Base-by-base conservation (phyloP, 352 stramenopile species). In the Saprolegnia diclina region DNA sequence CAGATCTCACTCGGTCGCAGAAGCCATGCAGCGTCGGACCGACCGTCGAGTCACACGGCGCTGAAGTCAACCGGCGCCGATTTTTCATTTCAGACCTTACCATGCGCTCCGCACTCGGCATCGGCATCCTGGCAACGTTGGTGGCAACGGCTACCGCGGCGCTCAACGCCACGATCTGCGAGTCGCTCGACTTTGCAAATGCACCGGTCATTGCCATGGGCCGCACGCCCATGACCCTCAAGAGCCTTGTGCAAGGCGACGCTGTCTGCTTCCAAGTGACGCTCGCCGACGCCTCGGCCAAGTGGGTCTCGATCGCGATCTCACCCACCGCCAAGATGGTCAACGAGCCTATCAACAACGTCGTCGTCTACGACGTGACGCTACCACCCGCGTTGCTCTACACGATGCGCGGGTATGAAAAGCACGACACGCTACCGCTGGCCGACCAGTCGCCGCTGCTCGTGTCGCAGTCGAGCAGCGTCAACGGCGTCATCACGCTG, bases 381-480 rank as follows among this genome's bases (percentile, higher is more conserved):
- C 22, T 19, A 4, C 42, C 63, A 6, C 16, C 37, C 4, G 54
- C 46, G 3, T 42, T 24, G 21, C 46, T 62, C 29, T 42, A 26
- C 48, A 38, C 54, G 9, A 69, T 69, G 42, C 35, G 61, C n/a
- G 21, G 45, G 45, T 69, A 69, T 16, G n/a, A n/a, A 6, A 6
- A 7, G 14, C 57, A 38, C 18, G 53, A 37, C 26, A 37, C 53
- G 5, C 48, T n/a, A 14, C 18, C 19, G 11, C 29, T 61, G 21
- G 9, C 10, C 11, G 44, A 56, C 16, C 21, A 59, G 19, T 37
- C 63, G 6, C 21, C 38, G 26, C 24, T 69, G 21, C 6, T 44
- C 18, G 74, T 75, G 24, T 72, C 79, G 38, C 87, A 83, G n/a
- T n/a, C n/a, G n/a, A n/a, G n/a, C n/a, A n/a, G n/a, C 55, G 24